Evolutionary conservation across 1,139 yeast species (phyloP), one percentile per base, ranked within the genome.

Genomic region (Hansenula lynferdii): DNA sequence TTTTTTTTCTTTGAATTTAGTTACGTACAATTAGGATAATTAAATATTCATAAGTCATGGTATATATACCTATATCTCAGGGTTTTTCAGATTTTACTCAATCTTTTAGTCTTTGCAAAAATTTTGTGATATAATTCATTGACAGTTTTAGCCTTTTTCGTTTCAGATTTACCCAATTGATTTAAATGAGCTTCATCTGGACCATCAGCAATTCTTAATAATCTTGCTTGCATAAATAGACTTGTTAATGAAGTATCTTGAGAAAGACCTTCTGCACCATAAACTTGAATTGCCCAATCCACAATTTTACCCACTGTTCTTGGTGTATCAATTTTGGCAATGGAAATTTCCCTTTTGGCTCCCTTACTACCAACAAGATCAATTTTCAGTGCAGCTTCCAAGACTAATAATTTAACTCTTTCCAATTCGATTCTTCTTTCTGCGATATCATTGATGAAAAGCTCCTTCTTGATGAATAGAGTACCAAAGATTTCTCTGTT

Each of bases 131-230:
- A 51, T 7, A 49, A 32, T 6, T 41, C 38, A 29, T 51, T 50
- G 35, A 52, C 43, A 10, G 38, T 41, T 19, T 37, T 52, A 56
- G 72, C 43, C 28, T 45, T 49, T 37, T 51, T 51, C 11, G 49
- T 39, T 38, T 51, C 55, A 17, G 54, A 49, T 38, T 41, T 50
- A 19, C 60, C 85, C 50, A 80, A 65, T 59, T 80, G 86, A 48
- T 66, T 65, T 57, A 77, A 63, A 57, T 81, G 86, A 8, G 83
- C 83, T 60, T 80, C 87, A 61, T 80, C 87, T 3, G 89, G 87
- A 8, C 87, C 86, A 56, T 81, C 89, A 15, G 87, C 86, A 43
- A 80, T 76, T 44, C 86, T 65, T 42, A 80, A 67, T 29, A 83
- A 77, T 57, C 87, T 68, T 43, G 75, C 67, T 44, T 62, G 61